These are phyloP conservation scores for Cyanodermella asteris DNA, from an alignment of 2,329 filamentous ascomycete genomes.

Conservation along the genomic window DNA sequence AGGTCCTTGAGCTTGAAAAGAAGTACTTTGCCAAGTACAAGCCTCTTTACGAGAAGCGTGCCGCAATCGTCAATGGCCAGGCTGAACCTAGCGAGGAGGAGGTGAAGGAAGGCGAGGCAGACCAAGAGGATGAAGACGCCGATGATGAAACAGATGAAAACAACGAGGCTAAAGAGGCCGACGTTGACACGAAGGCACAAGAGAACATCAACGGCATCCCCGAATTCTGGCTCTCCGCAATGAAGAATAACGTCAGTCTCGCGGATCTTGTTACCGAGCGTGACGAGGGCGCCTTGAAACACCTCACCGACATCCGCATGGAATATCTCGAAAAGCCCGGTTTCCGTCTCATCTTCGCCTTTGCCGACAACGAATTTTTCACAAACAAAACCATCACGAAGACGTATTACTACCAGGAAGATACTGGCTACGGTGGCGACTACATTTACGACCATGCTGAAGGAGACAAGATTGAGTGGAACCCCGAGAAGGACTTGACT, in stretches of 20 bases:
- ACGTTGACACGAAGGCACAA: conserved; percentile 26
- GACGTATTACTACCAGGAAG: conserved; percentile 97
- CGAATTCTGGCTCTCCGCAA: conserved; percentile 97
- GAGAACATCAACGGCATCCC: conserved; percentile 58
- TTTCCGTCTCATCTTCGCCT: conserved; percentile 96
- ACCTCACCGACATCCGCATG: conserved; percentile 86
- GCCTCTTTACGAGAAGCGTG: conserved; percentile 86
- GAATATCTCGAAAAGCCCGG: conserved; percentile 97
- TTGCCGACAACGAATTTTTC: conserved; percentile 88
- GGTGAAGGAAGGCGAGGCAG: conserved; percentile 64
- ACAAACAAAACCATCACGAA: conserved; percentile 93
- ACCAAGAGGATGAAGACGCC: conserved; percentile 47
- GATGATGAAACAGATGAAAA: conserved; percentile 31
- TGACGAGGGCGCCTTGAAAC: conserved; percentile 82
- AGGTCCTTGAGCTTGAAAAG: conserved; percentile 95
- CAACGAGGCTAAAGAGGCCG: conserved; percentile 32
- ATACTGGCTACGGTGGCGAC: conserved; percentile 94
- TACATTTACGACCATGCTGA: conserved; percentile 99
- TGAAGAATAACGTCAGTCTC: conserved; percentile 97
- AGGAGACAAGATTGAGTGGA: conserved; percentile 96
- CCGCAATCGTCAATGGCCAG: conserved; percentile 73
- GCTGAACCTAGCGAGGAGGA: conserved; percentile 73
- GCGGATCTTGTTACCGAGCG: conserved; percentile 98
- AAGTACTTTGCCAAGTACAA: conserved; percentile 99
- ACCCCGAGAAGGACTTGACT: conserved; percentile 76